These are phyloP conservation scores for Podosphaera fusca DNA, from an alignment of 2,329 filamentous ascomycete genomes.

Conservation along the genomic window DNA sequence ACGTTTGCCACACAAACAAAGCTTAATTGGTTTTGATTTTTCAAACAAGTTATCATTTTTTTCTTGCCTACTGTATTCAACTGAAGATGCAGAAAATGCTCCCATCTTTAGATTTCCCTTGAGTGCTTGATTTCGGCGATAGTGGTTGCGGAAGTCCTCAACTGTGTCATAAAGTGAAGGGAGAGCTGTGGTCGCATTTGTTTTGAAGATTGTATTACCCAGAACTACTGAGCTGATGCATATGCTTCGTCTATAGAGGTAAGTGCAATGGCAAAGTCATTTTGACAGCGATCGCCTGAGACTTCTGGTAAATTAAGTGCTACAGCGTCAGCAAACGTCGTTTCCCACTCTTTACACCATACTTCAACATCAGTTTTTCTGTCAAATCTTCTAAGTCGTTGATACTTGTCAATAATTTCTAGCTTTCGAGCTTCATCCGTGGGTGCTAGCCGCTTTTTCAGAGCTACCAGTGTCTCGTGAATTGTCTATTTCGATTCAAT, in stretches of 20 bases:
- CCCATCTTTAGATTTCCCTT: background rate
- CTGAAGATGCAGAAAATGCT: background rate
- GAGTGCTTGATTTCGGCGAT: background rate
- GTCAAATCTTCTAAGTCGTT: background rate
- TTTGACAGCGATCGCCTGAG: background rate
- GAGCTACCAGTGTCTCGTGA: background rate
- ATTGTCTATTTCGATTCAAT: background rate
- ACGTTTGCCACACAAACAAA: background rate
- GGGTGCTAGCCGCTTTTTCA: background rate
- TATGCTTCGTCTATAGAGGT: background rate
- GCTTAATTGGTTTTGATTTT: background rate
- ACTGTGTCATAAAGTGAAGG: background rate
- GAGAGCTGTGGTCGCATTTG: background rate
- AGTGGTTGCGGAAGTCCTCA: conserved; percentile 1
- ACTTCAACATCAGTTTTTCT: background rate
- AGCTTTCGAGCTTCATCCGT: background rate
- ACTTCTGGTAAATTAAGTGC: background rate
- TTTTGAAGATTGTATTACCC: background rate
- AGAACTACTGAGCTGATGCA: background rate
- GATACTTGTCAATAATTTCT: background rate
- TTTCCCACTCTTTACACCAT: background rate
- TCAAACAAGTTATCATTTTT: too few relatives aligned
- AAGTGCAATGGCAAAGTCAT: background rate
- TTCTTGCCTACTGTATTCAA: background rate
- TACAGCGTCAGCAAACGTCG: background rate